Evolutionary conservation across 257 asterid species (phyloP), one percentile per base, ranked within the genome.

Genomic region (Paraleonurus japonicus): DNA sequence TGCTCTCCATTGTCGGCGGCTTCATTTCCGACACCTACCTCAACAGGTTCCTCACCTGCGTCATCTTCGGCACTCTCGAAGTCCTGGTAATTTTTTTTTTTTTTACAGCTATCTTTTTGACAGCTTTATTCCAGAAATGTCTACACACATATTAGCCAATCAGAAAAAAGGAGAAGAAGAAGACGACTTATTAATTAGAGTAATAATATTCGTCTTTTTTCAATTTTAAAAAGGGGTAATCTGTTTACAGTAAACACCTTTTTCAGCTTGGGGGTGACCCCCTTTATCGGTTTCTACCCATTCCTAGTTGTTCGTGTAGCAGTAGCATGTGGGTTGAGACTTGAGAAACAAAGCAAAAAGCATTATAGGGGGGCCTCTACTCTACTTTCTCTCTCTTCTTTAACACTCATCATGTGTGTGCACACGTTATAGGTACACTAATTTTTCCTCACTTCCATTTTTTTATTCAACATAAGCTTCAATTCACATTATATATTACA

Each of bases 21-120:
- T 84, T 84, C 84, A 80, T 88, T 53, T 84, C 92, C 53, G 92
- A 88, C 65, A 83, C 88, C n/a, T 86, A 78, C 51, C 66, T 88
- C 76, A 77, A 76, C 81, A 33, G 92, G 61, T 86, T 88, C 77
- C 78, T 76, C 54, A 81, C 89, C n/a, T 78, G 84, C 66, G 57
- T 86, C 62, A 60, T 81, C 0, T 88, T 86, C 32, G 87, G 87
- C 22, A 54, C 73, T 1, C 68, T 86, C 20, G 87, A 86, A 77
- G 80, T 84, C 66, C 1, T 80, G 87, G 92, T 85, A 74, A 79
- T 41, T 61, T 8, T 58, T 5, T 5, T 10, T 6, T 22, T 22
- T 2, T 39, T 2, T 7, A 9, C 39, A 6, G 12, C 43, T 0
- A 10, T 9, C 8, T 39, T 39, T 39, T 39, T 2, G 1, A 10